phyloP scores from a whole-genome alignment of 2,329 filamentous ascomycete genomes.

The Diaporthe citri region DNA sequence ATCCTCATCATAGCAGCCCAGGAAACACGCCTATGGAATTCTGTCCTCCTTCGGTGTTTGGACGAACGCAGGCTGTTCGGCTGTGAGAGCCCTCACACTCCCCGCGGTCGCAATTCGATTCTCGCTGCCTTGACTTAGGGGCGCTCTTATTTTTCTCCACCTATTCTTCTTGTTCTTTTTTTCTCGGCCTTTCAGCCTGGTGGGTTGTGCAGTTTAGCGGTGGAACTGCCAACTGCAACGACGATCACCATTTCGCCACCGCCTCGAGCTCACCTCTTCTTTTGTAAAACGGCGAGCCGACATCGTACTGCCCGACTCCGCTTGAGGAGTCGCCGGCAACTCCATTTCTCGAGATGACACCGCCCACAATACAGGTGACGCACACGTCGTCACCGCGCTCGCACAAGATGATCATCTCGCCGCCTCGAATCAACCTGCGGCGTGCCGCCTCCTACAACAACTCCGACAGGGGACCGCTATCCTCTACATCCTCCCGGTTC shows the following conservation, averaged over 20 bases:
- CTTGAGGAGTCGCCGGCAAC: slow-evolving; percentile 29
- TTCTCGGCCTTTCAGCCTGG: slow-evolving; percentile 4
- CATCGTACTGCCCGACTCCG: slow-evolving; percentile 16
- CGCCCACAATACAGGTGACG: slow-evolving; percentile 39
- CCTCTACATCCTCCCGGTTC: slow-evolving; percentile 73
- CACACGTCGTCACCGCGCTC: slow-evolving; percentile 49
- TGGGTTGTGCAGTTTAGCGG: slow-evolving; percentile 21
- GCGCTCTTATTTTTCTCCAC: not conserved
- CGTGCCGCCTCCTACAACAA: slow-evolving; percentile 69
- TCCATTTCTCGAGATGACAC: slow-evolving; percentile 26
- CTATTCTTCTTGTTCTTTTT: slow-evolving; percentile 1
- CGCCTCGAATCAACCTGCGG: slow-evolving; percentile 70
- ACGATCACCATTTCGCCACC: slow-evolving; percentile 35
- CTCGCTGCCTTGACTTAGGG: not conserved
- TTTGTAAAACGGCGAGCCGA: slow-evolving; percentile 20
- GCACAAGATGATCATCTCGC: slow-evolving; percentile 64
- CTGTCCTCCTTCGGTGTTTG: not conserved
- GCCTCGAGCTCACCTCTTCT: not conserved
- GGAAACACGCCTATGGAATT: not conserved
- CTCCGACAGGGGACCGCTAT: slow-evolving; percentile 66
- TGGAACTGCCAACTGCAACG: slow-evolving; percentile 35
- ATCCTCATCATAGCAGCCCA: slow-evolving; percentile 6
- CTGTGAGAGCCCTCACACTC: not conserved
- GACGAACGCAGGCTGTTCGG: slow-evolving; percentile 8
- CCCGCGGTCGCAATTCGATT: slow-evolving; percentile 6